A percentile compares a stretch with the other conserved stretches of the same genome.
Evolutionary conservation across 179 eudicot species (phyloP).

Genomic region (Dionaea muscipula): DNA sequence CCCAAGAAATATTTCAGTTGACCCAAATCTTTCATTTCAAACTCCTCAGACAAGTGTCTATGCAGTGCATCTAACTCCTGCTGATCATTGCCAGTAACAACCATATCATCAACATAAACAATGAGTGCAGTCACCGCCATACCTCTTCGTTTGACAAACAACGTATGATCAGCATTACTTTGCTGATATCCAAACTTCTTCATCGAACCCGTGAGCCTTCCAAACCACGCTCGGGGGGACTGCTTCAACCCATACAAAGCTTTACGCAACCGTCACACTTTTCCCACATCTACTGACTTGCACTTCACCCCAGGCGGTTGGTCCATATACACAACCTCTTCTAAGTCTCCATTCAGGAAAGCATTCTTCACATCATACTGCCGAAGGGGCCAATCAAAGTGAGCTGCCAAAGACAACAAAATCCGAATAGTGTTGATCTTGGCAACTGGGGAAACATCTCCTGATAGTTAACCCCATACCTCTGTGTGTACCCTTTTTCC

Average conservation of each 20-base stretch:
- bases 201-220: background rate
- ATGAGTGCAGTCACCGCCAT: background rate
- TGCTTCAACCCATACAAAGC: background rate
- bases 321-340: constrained; percentile 1
- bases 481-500: constrained; percentile 1
- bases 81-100: background rate
- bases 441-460: background rate
- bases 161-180: background rate
- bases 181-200: background rate
- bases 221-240: background rate
- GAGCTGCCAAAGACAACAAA: background rate
- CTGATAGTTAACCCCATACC: background rate
- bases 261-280: background rate
- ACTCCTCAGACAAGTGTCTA: background rate
- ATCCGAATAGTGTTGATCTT: background rate
- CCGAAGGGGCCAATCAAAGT: background rate
- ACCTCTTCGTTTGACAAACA: background rate
- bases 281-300: no score
- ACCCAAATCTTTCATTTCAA: background rate
- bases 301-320: background rate
- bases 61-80: background rate
- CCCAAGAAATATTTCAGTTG: background rate
- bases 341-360: background rate
- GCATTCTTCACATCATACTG: background rate
- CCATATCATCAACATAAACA: constrained; percentile 1